Conservation (phyloP, 148 eudicot species). For the Cornus suecica region DNA sequence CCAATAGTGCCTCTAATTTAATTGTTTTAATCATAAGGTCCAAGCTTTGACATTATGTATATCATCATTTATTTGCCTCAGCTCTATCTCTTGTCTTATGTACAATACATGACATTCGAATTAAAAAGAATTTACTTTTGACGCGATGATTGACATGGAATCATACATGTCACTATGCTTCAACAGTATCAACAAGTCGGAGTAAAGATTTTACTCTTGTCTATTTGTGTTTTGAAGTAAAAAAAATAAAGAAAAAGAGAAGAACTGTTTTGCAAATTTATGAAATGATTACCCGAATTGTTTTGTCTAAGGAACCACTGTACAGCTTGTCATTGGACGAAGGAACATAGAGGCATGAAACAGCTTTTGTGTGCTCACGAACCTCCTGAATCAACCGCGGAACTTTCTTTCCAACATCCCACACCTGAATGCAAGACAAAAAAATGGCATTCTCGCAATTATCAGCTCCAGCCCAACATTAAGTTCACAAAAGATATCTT, state of each 20-base stretch:
- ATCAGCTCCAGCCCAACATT: background rate
- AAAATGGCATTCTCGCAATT: background rate
- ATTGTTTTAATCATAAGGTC: background rate
- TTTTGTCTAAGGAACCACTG: conserved; percentile 57
- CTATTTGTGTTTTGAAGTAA: background rate
- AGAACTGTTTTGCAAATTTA: background rate
- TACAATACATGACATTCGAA: no score
- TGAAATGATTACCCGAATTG: conserved; percentile 36
- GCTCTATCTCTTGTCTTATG: background rate
- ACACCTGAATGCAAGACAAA: conserved; percentile 28
- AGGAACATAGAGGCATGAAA: conserved; percentile 43
- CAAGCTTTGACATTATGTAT: background rate
- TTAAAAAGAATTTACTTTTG: no score
- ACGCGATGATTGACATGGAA: no score
- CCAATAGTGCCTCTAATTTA: background rate
- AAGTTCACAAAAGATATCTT: background rate
- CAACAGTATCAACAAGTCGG: no score
- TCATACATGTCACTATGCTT: no score
- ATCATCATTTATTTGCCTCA: background rate
- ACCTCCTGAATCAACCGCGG: conserved; percentile 49
- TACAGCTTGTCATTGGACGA: conserved; percentile 41
- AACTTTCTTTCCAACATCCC: conserved; percentile 39
- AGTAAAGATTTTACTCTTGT: background rate
- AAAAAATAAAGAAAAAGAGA: no score
- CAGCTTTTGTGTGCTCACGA: conserved; percentile 49